These are phyloP conservation scores for Ramalina peruviana DNA, from an alignment of 495 filamentous ascomycete species.

Conservation along the genomic window DNA sequence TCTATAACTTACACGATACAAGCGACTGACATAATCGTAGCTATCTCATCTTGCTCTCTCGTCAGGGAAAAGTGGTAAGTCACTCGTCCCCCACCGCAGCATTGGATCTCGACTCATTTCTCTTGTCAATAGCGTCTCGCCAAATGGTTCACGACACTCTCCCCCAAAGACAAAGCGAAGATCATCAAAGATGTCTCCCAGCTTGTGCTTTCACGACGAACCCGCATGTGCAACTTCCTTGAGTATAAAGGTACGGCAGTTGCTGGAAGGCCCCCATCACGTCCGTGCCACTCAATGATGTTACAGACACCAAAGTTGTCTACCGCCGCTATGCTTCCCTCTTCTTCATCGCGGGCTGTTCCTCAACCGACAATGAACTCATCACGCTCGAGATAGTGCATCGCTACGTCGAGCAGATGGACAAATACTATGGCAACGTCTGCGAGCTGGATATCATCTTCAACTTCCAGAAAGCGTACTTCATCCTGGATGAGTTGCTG, in stretches of 20 bases:
- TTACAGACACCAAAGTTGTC: constrained; percentile 87
- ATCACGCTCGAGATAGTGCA: constrained; percentile 98
- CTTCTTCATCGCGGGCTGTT: constrained; percentile 97
- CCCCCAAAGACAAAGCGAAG: constrained; percentile 97
- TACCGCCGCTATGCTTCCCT: constrained; percentile 97
- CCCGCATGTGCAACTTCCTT: constrained; percentile 99
- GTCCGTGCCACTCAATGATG: constrained; percentile 1
- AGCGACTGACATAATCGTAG: constrained; percentile 37
- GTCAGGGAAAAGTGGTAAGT: constrained; percentile 96
- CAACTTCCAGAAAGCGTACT: constrained; percentile 99
- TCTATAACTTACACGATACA: neutral
- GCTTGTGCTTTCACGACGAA: constrained; percentile 85
- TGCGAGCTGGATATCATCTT: constrained; percentile 99
- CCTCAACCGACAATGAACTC: constrained; percentile 89
- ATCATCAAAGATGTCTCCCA: constrained; percentile 99
- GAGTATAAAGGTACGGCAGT: constrained; percentile 76
- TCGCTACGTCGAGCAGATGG: constrained; percentile 99
- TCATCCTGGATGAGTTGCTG: constrained; percentile 92
- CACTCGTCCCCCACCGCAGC: constrained; percentile 28
- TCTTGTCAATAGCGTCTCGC: constrained; percentile 61
- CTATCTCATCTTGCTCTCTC: constrained; percentile 91
- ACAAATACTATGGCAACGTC: constrained; percentile 99
- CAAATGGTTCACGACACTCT: constrained; percentile 99
- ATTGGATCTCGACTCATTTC: neutral
- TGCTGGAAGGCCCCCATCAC: neutral